Base-by-base conservation (phyloP, 106 monocot species). In the Allium cepa region DNA sequence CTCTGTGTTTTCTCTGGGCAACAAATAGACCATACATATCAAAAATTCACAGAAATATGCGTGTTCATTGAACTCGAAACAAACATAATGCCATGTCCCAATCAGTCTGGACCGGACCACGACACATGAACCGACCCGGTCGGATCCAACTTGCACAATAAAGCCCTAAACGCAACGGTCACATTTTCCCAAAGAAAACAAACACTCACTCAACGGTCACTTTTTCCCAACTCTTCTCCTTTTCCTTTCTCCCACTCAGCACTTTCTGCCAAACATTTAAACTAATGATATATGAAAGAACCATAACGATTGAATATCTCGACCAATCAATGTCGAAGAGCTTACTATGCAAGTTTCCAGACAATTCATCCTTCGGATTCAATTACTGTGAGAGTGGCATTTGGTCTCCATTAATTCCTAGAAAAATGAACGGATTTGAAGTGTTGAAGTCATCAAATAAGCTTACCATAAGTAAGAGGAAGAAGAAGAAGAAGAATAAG, bases 321-420 rank as follows among this genome's bases (percentile, higher is more conserved):
- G 70, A 72, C n/a, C 83, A 92, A 4, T 68, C 80, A 59, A 99
- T 99, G 97, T 78, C 92, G 15, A 63, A 49, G 16, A 87, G 78
- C 8, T 89, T 99, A 66, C 87, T 92, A 65, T 36, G 68, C 75
- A 99, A 92, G 74, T 99, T 92, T 75, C 92, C 97, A 0, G 97
- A 92, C 55, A n/a, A 67, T 14, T 89, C 97, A 1, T 82, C 86
- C 9, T 87, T 82, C 63, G 89, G 81, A 61, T 99, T 99, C 79
- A 92, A 99, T 79, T 99, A 99, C 89, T 56, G 82, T 10, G 86
- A 92, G 87, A 99, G 97, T 79, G 68, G 69, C 49, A 82, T 99
- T 11, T 99, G 97, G 97, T 99, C 97, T 7, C 97, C 97, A 12
- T 73, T 86, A 50, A 51, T 90, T 16, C 88, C 82, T 13, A 78